A percentile compares a stretch with the other conserved stretches of the same genome.
Conservation (phyloP, 2,329 filamentous ascomycete species). For the Paraconiothyrium brasiliense region DNA sequence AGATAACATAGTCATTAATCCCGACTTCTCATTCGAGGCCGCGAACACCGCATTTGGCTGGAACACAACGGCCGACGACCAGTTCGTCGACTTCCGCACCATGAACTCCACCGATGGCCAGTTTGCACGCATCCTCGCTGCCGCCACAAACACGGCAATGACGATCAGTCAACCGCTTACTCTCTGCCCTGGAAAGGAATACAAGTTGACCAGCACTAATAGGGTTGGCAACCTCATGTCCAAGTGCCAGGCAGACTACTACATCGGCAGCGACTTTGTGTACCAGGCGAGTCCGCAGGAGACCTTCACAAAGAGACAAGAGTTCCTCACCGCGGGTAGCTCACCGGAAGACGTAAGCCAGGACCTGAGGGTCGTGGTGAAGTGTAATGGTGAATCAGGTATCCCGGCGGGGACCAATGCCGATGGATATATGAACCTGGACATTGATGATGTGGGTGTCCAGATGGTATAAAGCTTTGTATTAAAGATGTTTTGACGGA, state of each 20-base stretch:
- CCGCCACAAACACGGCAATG: constrained; percentile 29
- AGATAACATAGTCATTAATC: constrained; percentile 39
- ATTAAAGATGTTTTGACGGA: not conserved
- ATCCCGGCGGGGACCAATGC: constrained; percentile 24
- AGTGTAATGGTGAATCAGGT: constrained; percentile 32
- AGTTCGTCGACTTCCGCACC: constrained; percentile 29
- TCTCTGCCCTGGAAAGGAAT: constrained; percentile 37
- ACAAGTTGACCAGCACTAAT: constrained; percentile 26
- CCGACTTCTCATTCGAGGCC: constrained; percentile 29
- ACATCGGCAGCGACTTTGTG: constrained; percentile 26
- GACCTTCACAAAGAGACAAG: constrained; percentile 21
- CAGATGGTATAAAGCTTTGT: constrained; percentile 3
- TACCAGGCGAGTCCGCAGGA: constrained; percentile 29
- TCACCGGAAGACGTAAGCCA: constrained; percentile 30
- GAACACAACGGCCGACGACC: constrained; percentile 28
- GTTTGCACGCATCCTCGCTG: constrained; percentile 34
- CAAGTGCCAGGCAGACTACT: constrained; percentile 30
- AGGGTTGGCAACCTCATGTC: constrained; percentile 28
- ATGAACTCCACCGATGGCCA: constrained; percentile 21
- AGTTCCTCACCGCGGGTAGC: constrained; percentile 30
- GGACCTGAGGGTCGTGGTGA: constrained; percentile 31
- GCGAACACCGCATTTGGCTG: constrained; percentile 30
- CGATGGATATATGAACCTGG: constrained; percentile 29
- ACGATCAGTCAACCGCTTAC: constrained; percentile 37
- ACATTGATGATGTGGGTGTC: constrained; percentile 25